A percentile compares a stretch with the other conserved stretches of the same genome.
These are phyloP conservation scores for Sesbania bispinosa DNA, from an alignment of 306 rosid species.

Conservation along the genomic window DNA sequence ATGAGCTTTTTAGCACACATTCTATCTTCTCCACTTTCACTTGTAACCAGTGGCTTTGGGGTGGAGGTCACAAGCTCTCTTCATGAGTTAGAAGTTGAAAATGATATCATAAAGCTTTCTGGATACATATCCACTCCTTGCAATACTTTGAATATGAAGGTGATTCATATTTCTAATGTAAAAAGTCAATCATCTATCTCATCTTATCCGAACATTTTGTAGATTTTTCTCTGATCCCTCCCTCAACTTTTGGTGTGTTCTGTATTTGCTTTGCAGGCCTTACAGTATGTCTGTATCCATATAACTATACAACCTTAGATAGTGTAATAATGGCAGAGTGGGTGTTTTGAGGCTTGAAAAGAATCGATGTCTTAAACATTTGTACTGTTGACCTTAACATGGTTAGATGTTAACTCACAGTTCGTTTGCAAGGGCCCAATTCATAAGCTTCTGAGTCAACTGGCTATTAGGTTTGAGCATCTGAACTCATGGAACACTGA, in stretches of 20 bases:
- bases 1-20: slow-evolving; percentile 62
- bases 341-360: slow-evolving; percentile 25
- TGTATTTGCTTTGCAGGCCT: slow-evolving; percentile 60
- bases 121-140: slow-evolving; percentile 74
- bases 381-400: slow-evolving; percentile 53
- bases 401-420: slow-evolving; percentile 77
- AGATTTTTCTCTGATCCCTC: slow-evolving; percentile 12
- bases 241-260: slow-evolving; percentile 19
- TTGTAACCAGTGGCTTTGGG: slow-evolving; percentile 72
- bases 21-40: slow-evolving; percentile 68
- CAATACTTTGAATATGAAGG: slow-evolving; percentile 55
- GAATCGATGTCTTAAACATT: slow-evolving; percentile 17
- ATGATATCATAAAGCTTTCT: slow-evolving; percentile 60
- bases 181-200: slow-evolving; percentile 23
- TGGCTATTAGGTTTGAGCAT: slow-evolving; percentile 59
- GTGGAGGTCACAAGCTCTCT: slow-evolving; percentile 53
- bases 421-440: slow-evolving; percentile 85
- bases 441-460: slow-evolving; percentile 78
- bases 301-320: slow-evolving; percentile 33
- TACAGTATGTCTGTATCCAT: slow-evolving; percentile 94
- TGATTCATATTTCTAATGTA: slow-evolving; percentile 30
- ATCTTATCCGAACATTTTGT: slow-evolving; percentile 4
- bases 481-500: slow-evolving; percentile 38
- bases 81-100: slow-evolving; percentile 47
- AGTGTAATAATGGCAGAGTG: slow-evolving; percentile 29